phyloP scores from a whole-genome alignment of 495 filamentous ascomycete genomes.

The Penicillium parvum region DNA sequence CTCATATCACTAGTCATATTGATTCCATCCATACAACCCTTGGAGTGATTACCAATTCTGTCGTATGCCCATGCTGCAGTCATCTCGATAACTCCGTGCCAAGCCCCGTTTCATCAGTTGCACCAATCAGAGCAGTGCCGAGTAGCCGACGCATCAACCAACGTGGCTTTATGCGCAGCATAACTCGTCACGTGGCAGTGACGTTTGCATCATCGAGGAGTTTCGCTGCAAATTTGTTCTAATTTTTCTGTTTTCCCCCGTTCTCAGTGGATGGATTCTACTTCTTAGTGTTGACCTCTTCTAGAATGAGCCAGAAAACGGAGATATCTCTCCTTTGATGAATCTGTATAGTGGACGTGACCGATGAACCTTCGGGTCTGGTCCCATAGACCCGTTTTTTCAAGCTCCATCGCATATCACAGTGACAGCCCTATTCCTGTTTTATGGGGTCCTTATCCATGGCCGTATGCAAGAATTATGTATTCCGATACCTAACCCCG shows the following conservation, averaged over 20 bases:
- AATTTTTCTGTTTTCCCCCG: too few species aligned
- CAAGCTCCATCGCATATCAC: constrained; percentile 2
- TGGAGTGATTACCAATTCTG: too few species aligned
- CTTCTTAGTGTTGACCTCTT: too few species aligned
- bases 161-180: constrained; percentile 4
- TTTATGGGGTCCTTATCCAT: background rate
- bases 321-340: too few species aligned
- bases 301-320: too few species aligned
- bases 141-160: constrained; percentile 9
- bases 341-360: too few species aligned
- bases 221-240: too few species aligned
- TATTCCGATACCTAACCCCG: constrained; percentile 3
- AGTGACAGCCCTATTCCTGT: background rate
- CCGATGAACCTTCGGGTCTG: background rate
- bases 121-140: constrained; percentile 8
- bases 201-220: too few species aligned
- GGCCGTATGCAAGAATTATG: constrained; percentile 7
- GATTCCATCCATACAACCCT: too few species aligned
- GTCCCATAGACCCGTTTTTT: background rate
- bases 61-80: background rate
- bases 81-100: background rate
- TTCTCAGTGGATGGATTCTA: too few species aligned
- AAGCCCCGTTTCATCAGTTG: too few species aligned
- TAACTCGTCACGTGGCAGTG: constrained; percentile 1
- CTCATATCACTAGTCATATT: too few species aligned